Evolutionary conservation across 257 asterid genomes (phyloP).

Genomic region (Rubia yunnanensis): DNA sequence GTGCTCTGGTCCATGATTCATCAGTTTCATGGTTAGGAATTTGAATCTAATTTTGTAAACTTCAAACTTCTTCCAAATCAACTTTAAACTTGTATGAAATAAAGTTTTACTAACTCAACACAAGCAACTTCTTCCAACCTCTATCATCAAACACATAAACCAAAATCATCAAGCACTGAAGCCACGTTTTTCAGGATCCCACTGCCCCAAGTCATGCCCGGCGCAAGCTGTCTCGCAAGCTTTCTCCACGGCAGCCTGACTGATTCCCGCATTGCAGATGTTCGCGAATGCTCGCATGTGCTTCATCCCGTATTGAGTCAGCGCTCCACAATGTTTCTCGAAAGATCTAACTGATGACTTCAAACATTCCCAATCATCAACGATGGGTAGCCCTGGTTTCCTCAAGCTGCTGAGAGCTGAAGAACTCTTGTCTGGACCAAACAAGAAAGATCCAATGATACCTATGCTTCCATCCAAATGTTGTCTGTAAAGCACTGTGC

Average conservation of each 20-base stretch:
- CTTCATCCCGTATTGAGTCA: constrained; percentile 86
- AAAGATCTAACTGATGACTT: constrained; percentile 66
- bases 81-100: background rate
- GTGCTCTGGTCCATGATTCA: too few relatives aligned
- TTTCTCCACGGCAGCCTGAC: constrained; percentile 35
- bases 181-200: constrained; percentile 24
- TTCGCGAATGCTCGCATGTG: constrained; percentile 82
- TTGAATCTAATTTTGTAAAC: too few relatives aligned
- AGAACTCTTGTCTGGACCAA: constrained; percentile 31
- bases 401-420: constrained; percentile 34
- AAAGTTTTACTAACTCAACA: too few relatives aligned
- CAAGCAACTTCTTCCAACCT: too few relatives aligned
- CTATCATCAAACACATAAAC: too few relatives aligned
- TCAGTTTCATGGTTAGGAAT: too few relatives aligned
- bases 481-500: constrained; percentile 39
- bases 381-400: constrained; percentile 44
- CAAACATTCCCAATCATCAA: constrained; percentile 81
- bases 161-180: constrained; percentile 37
- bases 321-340: constrained; percentile 59
- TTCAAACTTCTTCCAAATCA: too few relatives aligned
- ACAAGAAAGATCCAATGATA: too few relatives aligned
- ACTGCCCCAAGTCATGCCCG: constrained; percentile 15
- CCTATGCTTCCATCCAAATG: too few relatives aligned
- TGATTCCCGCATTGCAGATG: constrained; percentile 51
- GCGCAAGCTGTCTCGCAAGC: constrained; percentile 55